Conservation (phyloP, 176 grass and related monocot genomes). For the Musa troglodytarum region DNA sequence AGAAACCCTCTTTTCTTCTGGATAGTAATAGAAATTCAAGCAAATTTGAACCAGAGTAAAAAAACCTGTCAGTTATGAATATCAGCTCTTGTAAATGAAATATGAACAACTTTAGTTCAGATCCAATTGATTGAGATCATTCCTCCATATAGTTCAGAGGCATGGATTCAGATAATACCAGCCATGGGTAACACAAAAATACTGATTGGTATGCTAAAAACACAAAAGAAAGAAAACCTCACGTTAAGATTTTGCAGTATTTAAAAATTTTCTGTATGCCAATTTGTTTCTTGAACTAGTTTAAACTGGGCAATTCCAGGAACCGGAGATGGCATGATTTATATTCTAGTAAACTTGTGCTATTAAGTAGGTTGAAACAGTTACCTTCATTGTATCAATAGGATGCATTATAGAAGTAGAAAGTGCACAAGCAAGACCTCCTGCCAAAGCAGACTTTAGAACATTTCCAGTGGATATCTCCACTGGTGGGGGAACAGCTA, state of each 20-base stretch:
- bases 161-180: neutral
- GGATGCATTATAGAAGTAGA: slow-evolving; percentile 88
- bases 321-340: neutral
- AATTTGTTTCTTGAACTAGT: too few relatives aligned
- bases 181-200: neutral
- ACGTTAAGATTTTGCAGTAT: too few relatives aligned
- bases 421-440: slow-evolving; percentile 88
- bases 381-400: slow-evolving; percentile 96
- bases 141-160: neutral
- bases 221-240: neutral
- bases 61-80: neutral
- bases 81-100: neutral
- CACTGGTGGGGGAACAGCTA: slow-evolving; percentile 85
- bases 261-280: too few relatives aligned
- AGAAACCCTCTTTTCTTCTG: neutral
- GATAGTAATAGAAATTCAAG: neutral
- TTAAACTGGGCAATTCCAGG: too few relatives aligned
- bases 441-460: slow-evolving; percentile 92
- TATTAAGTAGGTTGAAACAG: neutral
- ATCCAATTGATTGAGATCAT: neutral
- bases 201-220: neutral
- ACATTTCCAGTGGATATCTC: slow-evolving; percentile 78
- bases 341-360: neutral
- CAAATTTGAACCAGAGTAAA: neutral
- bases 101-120: neutral